Conservation (phyloP, 306 rosid genomes). For the Mucuna pruriens region DNA sequence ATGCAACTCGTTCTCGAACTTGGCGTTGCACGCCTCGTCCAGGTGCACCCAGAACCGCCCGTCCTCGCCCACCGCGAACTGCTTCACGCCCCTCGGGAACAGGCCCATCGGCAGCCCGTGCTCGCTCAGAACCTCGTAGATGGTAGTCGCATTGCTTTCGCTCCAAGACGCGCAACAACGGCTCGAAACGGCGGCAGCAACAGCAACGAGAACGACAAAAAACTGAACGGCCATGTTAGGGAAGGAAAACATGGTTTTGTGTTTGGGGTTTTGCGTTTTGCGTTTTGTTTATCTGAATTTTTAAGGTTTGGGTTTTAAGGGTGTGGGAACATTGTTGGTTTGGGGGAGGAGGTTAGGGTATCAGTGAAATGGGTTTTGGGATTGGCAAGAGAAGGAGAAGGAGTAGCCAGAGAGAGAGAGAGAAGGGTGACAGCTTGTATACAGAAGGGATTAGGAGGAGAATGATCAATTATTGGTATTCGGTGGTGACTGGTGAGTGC, state of each 20-base stretch:
- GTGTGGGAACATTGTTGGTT: slow-evolving; percentile 25
- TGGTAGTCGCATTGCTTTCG: slow-evolving; percentile 18
- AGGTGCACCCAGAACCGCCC: slow-evolving; percentile 66
- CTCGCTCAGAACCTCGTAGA: slow-evolving; percentile 65
- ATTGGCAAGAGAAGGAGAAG: slow-evolving; percentile 29
- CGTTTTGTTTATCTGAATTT: not conserved
- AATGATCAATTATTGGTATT: slow-evolving; percentile 75
- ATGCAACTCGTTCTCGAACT: slow-evolving; percentile 83
- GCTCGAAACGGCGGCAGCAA: not conserved
- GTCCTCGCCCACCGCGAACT: slow-evolving; percentile 51
- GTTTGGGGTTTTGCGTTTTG: not conserved
- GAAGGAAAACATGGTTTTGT: slow-evolving; percentile 37
- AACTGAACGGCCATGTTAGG: not conserved
- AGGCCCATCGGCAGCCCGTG: slow-evolving; percentile 88
- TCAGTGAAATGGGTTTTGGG: slow-evolving; percentile 39
- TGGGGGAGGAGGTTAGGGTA: not conserved
- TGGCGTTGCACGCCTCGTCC: slow-evolving; percentile 89
- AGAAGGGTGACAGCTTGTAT: slow-evolving; percentile 64
- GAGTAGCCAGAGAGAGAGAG: slow-evolving; percentile 15
- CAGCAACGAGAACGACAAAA: not conserved
- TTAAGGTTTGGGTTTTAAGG: not conserved
- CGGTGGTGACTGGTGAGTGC: slow-evolving; percentile 52
- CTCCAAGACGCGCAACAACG: not conserved
- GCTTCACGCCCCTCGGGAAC: slow-evolving; percentile 68
- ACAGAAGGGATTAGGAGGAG: slow-evolving; percentile 63